These are phyloP conservation scores for Pleurotus cornucopiae DNA, from an alignment of 768 basidiomycete species.

Conservation along the genomic window DNA sequence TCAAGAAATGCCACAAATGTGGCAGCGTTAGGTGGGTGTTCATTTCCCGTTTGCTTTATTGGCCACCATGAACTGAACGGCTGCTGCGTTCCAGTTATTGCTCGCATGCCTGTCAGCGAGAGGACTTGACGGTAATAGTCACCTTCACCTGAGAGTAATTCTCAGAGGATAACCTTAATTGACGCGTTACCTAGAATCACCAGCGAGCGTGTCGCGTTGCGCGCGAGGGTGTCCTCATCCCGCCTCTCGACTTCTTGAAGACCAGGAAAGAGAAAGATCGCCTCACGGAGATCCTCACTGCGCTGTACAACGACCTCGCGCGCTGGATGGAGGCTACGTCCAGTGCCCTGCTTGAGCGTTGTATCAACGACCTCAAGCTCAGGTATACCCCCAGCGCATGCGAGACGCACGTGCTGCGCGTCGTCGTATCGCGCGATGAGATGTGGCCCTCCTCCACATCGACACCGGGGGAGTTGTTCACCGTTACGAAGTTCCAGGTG, in stretches of 20 bases:
- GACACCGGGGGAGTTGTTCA: neutral
- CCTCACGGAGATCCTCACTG: neutral
- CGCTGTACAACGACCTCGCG: neutral
- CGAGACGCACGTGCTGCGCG: constrained; percentile 3
- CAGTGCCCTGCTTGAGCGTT: neutral
- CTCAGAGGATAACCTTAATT: neutral
- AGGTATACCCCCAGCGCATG: neutral
- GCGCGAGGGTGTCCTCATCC: neutral
- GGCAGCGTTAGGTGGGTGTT: neutral
- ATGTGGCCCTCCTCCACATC: neutral
- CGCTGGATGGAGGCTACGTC: neutral
- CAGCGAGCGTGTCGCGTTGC: constrained; percentile 2
- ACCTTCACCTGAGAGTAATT: neutral
- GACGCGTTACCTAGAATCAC: neutral
- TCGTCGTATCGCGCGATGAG: neutral
- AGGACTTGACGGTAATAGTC: constrained; percentile 3
- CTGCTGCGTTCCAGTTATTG: neutral
- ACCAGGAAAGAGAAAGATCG: neutral
- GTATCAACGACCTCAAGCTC: neutral
- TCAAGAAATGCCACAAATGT: constrained; percentile 7
- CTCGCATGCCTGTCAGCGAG: neutral
- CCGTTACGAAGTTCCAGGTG: constrained; percentile 1
- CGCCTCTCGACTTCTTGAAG: constrained; percentile 4
- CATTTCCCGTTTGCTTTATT: neutral
- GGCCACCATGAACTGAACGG: neutral